Percentiles rank a stretch among this genome's conserved stretches.
phyloP scores from a whole-genome alignment of 2,329 filamentous ascomycete genomes.

The Fusarium sp. region DNA sequence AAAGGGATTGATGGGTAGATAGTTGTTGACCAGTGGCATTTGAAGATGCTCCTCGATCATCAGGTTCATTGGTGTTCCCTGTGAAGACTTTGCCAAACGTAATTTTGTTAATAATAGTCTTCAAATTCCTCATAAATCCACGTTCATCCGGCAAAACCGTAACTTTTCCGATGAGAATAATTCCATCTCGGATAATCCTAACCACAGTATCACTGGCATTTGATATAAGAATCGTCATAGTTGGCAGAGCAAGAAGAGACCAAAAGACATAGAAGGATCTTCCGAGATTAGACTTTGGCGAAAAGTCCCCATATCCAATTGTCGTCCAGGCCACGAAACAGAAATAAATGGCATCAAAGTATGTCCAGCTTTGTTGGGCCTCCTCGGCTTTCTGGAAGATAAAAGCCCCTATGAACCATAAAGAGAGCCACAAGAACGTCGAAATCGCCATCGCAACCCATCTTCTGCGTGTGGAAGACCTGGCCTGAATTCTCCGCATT shows the following conservation, averaged over 20 bases:
- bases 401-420: background rate
- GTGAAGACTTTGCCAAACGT: background rate
- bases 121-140: background rate
- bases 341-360: slow-evolving; percentile 14
- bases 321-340: slow-evolving; percentile 10
- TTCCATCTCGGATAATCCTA: background rate
- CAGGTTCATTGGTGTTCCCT: no score
- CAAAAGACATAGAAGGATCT: slow-evolving; percentile 8
- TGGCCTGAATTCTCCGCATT: background rate
- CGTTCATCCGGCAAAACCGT: background rate
- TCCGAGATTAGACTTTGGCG: background rate
- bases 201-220: slow-evolving; percentile 2
- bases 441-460: slow-evolving; percentile 5
- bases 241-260: slow-evolving; percentile 2
- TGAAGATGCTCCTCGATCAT: no score
- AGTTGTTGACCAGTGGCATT: background rate
- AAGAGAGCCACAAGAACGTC: background rate
- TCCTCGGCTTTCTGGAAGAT: background rate
- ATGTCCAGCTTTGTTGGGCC: background rate
- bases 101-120: background rate
- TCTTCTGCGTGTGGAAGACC: background rate
- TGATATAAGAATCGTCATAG: slow-evolving; percentile 6
- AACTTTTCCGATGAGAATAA: background rate
- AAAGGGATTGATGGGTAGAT: no score
- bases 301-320: slow-evolving; percentile 1